Base-by-base conservation (phyloP, 305 asterid genomes). In the Andrographis paniculata region DNA sequence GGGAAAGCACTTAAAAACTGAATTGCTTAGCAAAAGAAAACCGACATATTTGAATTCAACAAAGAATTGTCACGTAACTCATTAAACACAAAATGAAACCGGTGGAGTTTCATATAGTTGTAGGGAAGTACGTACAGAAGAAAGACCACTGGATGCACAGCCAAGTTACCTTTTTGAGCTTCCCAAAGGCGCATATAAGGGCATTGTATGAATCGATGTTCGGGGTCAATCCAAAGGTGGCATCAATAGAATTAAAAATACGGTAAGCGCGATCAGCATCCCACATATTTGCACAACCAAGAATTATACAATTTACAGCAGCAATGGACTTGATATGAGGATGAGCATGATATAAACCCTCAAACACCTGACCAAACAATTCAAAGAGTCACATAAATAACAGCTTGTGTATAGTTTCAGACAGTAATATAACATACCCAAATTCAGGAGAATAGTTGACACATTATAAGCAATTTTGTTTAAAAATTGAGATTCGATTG, bases 301-400 rank as follows among this genome's bases (percentile, higher is more conserved):
- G 79, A 54, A 86, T 76, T 48, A 89, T 20, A 64, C 98, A 89
- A 54, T 89, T 89, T 47, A 86, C 67, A 18, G 95, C 88, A 45
- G 94, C 79, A 60, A 80, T 64, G 62, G 95, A 89, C 61, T 86
- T 89, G 75, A 67, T 74, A 40, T 95, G 94, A 55, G 88, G 71
- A 52, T 78, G 61, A 4, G 72, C 94, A 42, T 42, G 71, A 62
- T 87, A 69, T 73, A 89, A 63, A 66, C 59, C 76, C 79, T 89
- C n/a, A n/a, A n/a, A 95, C 66, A 89, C 72, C 74, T 86, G 98
- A 63, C 70, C 80, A 91, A 60, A 86, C 98, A 96, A 86, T 80
- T 54, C 46, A 61, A 55, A 54, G 52, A 62, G 6, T 50, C 55
- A 35, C 20, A 65, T 47, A 23, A 28, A 4, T 7, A 45, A 41